Conservation (phyloP, 2,329 filamentous ascomycete genomes). For the Monilinia laxa region DNA sequence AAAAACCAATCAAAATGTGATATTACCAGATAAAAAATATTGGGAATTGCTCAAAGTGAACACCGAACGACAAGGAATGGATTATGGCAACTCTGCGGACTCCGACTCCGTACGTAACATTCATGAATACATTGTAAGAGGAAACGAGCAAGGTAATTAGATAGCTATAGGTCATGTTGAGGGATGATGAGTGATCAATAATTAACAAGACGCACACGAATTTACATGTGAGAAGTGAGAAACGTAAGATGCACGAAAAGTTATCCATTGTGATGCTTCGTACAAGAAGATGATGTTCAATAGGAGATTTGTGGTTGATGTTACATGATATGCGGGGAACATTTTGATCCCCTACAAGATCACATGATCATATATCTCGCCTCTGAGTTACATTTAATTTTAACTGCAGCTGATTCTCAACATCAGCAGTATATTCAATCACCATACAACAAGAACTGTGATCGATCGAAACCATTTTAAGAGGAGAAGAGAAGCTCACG, state of each 20-base stretch:
- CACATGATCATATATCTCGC: too few relatives aligned
- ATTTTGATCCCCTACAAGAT: too few relatives aligned
- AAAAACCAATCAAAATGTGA: neutral
- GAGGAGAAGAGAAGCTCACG: neutral
- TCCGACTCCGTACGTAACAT: neutral
- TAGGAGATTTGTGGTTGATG: too few relatives aligned
- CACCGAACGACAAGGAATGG: neutral
- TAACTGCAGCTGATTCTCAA: too few relatives aligned
- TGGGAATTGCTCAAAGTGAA: neutral
- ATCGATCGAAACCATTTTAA: neutral
- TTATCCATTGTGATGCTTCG: too few relatives aligned
- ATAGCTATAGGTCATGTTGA: too few relatives aligned
- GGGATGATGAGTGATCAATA: neutral
- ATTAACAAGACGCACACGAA: too few relatives aligned
- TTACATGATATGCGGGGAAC: too few relatives aligned
- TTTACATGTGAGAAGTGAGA: neutral
- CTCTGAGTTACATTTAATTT: too few relatives aligned
- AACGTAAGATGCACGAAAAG: neutral
- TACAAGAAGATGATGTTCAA: too few relatives aligned
- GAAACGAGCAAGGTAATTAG: neutral
- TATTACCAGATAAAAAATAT: neutral
- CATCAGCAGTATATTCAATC: too few relatives aligned
- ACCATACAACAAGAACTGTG: neutral
- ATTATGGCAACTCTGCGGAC: neutral
- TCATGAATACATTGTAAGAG: neutral